These are phyloP conservation scores for Plantago lanceolata DNA, from an alignment of 305 asterid genomes.

Conservation along the genomic window DNA sequence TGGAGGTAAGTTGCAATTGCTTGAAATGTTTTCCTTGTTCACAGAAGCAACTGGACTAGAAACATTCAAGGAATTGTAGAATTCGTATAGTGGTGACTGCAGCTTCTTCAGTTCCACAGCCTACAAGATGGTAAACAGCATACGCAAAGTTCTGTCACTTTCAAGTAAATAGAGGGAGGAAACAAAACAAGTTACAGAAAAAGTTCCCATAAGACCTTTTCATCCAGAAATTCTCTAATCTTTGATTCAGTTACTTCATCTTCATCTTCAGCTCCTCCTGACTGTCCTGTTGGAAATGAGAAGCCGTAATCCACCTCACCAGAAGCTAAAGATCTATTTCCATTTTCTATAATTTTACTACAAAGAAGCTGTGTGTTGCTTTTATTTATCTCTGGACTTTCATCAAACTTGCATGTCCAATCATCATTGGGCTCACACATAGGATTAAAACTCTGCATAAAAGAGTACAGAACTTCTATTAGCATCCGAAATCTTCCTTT, in stretches of 20 bases:
- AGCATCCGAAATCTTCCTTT: conserved; percentile 14
- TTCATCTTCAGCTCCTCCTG: conserved; percentile 58
- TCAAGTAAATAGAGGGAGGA: neutral
- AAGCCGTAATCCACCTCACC: conserved; percentile 52
- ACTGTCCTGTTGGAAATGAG: conserved; percentile 58
- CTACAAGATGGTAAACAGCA: conserved; percentile 33
- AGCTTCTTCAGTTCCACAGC: conserved; percentile 86
- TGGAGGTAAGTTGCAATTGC: conserved; percentile 74
- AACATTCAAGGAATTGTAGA: conserved; percentile 73
- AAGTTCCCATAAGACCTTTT: conserved; percentile 51
- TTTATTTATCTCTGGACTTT: conserved; percentile 54
- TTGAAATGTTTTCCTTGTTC: conserved; percentile 72
- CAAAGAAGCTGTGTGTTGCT: conserved; percentile 37
- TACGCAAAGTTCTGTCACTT: conserved; percentile 14
- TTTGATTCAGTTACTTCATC: conserved; percentile 83
- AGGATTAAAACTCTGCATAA: conserved; percentile 86
- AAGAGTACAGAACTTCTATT: conserved; percentile 21
- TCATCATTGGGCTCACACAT: conserved; percentile 84
- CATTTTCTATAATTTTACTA: conserved; percentile 39
- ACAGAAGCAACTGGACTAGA: conserved; percentile 51
- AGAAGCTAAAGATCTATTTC: conserved; percentile 36
- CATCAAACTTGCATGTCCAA: conserved; percentile 77
- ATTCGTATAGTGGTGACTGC: conserved; percentile 85
- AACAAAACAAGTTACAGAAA: conserved; percentile 8
- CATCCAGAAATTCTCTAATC: conserved; percentile 86